Base-by-base conservation (phyloP, 1,284 basidiomycete species). In the Phellopilus nigrolimitatus region DNA sequence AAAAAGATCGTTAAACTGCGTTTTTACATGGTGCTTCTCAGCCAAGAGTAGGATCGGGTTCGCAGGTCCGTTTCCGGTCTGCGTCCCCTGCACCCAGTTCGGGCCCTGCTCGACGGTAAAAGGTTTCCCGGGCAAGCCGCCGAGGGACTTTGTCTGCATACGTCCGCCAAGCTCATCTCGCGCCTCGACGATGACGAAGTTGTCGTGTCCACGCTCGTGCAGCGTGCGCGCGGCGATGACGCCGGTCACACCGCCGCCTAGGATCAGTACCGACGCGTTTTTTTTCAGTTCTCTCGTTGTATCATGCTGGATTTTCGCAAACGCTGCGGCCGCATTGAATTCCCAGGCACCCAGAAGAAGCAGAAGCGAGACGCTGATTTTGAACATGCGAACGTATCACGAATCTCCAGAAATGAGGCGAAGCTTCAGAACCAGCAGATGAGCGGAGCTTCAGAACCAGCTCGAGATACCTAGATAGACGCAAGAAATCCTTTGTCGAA, bases 41-140 rank as follows among this genome's bases (percentile, higher is more conserved):
- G 79, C 79, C 37, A 88, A 67, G n/a, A 66, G 66, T 61, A 74
- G 76, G 9, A 85, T 79, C 2, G 83, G 83, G 61, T 86, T 86
- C 7, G 68, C 68, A 27, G 72, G 69, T 7, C 79, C 79, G 47
- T 69, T 61, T 3, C 68, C 73, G 4, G 67, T 63, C 49, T 79
- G 76, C 2, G 80, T 80, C 6, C 85, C 84, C 59, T 87, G 82
- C 31, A 88, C 72, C 84, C 85, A 88, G 60, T 84, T 84, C 12
- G 82, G 76, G 17, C 85, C 84, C 7, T 76, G 63, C 62, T 88
- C 84, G 25, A 87, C 64, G 0, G 70, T 71, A 49, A 69, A 67
- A 17, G 71, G 57, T 41, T 62, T 65, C 3, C 63, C 67, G 3
- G 65, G 46, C 2, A 56, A n/a, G n/a, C 64, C 25, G 25, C 72